Conservation (phyloP, 1,284 basidiomycete genomes). For the Megacollybia platyphylla region DNA sequence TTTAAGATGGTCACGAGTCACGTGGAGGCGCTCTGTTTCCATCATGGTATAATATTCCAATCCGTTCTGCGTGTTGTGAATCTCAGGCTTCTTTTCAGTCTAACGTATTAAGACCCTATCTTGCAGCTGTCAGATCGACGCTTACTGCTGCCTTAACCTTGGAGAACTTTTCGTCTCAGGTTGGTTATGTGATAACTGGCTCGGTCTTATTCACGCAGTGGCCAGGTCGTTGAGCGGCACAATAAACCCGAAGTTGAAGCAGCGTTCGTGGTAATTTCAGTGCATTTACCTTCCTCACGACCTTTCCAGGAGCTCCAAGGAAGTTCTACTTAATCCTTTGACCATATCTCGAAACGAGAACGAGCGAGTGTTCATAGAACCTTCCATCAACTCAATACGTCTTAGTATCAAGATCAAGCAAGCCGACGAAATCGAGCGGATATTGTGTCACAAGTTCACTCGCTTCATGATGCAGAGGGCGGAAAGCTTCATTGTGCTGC, state of each 20-base stretch:
- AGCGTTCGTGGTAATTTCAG: slow-evolving; percentile 27
- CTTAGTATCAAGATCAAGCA: slow-evolving; percentile 98
- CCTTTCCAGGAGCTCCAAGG: slow-evolving; percentile 66
- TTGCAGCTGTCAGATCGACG: slow-evolving; percentile 90
- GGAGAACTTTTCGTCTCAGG: slow-evolving; percentile 96
- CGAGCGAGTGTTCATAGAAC: slow-evolving; percentile 93
- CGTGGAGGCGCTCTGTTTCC: background rate
- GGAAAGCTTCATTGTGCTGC: slow-evolving; percentile 92
- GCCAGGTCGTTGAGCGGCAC: slow-evolving; percentile 86
- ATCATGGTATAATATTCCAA: background rate
- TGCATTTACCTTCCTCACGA: slow-evolving; percentile 3
- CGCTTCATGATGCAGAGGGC: slow-evolving; percentile 98
- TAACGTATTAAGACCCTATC: slow-evolving; percentile 84
- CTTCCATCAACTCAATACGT: slow-evolving; percentile 93
- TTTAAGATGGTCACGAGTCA: too few relatives aligned
- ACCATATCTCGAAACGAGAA: slow-evolving; percentile 94
- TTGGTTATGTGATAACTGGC: slow-evolving; percentile 17
- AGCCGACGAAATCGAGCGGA: slow-evolving; percentile 97
- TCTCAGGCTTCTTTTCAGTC: slow-evolving; percentile 28
- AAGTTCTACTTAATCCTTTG: slow-evolving; percentile 88
- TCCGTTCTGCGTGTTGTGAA: background rate
- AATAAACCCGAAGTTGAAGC: slow-evolving; percentile 94
- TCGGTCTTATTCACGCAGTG: slow-evolving; percentile 8
- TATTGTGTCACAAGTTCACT: slow-evolving; percentile 98
- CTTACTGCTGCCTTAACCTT: slow-evolving; percentile 95